Percentiles rank a stretch among this genome's conserved stretches.
Conservation (phyloP, 2,329 filamentous ascomycete genomes). For the Colletotrichum sidae region DNA sequence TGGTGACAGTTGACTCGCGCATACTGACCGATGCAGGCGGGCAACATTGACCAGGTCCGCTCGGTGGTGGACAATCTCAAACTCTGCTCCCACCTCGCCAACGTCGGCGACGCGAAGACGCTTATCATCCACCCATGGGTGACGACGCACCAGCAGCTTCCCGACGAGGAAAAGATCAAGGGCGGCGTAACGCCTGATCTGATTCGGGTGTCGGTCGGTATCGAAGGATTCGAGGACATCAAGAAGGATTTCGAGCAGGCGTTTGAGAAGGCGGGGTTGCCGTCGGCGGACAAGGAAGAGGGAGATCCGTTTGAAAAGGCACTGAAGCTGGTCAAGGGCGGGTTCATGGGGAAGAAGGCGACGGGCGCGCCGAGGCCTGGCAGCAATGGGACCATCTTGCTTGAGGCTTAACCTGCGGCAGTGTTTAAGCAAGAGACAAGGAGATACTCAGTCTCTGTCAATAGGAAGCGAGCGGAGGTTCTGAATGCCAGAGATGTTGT, state of each 20-base stretch:
- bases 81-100: slow-evolving; percentile 78
- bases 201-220: slow-evolving; percentile 49
- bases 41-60: slow-evolving; percentile 47
- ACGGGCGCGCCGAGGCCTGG: slow-evolving; percentile 34
- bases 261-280: slow-evolving; percentile 27
- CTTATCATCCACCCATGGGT: slow-evolving; percentile 79
- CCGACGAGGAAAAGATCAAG: slow-evolving; percentile 72
- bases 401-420: neutral
- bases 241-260: slow-evolving; percentile 78
- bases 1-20: slow-evolving; percentile 48
- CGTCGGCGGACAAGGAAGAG: slow-evolving; percentile 19
- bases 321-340: slow-evolving; percentile 26
- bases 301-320: slow-evolving; percentile 30
- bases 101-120: slow-evolving; percentile 80
- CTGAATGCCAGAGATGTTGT: too few relatives aligned
- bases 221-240: slow-evolving; percentile 80
- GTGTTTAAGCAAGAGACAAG: too few relatives aligned
- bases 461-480: neutral
- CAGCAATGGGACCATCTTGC: slow-evolving; percentile 21
- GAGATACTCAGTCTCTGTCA: too few relatives aligned
- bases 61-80: slow-evolving; percentile 79
- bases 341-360: slow-evolving; percentile 33
- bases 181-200: slow-evolving; percentile 69
- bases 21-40: slow-evolving; percentile 38
- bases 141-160: slow-evolving; percentile 78